A percentile compares a stretch with the other conserved stretches of the same genome.
phyloP scores from a whole-genome alignment of 192 early-diverging fungal species.

The Entomortierella lignicola region DNA sequence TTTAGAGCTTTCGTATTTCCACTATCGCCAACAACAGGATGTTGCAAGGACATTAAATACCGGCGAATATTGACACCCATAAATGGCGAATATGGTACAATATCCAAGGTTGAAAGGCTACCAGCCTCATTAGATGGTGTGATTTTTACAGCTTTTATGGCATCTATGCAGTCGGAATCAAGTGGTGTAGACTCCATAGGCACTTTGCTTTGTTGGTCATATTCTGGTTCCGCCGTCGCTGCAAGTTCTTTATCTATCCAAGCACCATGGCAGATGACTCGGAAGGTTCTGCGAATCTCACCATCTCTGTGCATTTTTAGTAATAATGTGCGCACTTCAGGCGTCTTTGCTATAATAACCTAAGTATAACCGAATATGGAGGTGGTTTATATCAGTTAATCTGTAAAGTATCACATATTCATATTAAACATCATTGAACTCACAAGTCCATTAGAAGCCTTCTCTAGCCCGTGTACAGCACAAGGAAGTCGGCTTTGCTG shows the following conservation, averaged over 20 bases:
- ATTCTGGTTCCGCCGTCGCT: neutral
- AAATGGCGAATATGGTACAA: conserved; percentile 30
- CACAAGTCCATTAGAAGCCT: conserved; percentile 67
- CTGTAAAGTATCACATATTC: neutral
- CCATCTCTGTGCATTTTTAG: conserved; percentile 48
- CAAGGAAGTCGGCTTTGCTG: conserved; percentile 31
- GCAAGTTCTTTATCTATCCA: conserved; percentile 8
- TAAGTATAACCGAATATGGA: conserved; percentile 3
- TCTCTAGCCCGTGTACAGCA: conserved; percentile 65
- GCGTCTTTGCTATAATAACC: conserved; percentile 60
- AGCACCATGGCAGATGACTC: conserved; percentile 52
- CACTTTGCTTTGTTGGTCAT: neutral
- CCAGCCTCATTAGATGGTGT: conserved; percentile 56
- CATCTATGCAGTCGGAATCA: conserved; percentile 28
- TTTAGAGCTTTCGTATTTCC: conserved; percentile 62
- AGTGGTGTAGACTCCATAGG: neutral
- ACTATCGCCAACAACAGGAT: conserved; percentile 70
- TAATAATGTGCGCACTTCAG: conserved; percentile 28
- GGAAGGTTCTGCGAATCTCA: conserved; percentile 33
- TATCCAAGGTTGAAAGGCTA: conserved; percentile 40
- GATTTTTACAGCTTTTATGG: conserved; percentile 21
- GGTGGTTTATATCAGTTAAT: neutral
- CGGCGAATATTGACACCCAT: conserved; percentile 64
- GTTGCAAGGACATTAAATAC: conserved; percentile 53
- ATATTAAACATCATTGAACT: conserved; percentile 1